Evolutionary conservation across 306 rosid species (phyloP).

Genomic region (Abrus pulchellus): DNA sequence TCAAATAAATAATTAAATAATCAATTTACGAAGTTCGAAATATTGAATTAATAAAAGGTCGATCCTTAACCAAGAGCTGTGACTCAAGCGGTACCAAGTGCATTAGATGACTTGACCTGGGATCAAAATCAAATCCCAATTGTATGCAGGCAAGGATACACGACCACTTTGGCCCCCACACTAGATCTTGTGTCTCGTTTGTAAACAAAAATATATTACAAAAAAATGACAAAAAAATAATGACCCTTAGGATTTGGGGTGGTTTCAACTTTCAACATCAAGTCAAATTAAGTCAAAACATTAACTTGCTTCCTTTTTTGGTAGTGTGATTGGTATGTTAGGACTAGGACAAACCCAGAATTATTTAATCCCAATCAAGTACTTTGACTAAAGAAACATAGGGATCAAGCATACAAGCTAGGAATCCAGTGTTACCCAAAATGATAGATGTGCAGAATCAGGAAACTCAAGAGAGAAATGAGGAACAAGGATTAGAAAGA

Average conservation of each 20-base stretch:
- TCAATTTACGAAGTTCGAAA: conserved; percentile 4
- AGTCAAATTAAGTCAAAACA: conserved; percentile 39
- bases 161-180: not conserved
- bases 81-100: not conserved
- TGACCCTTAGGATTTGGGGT: not conserved
- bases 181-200: conserved; percentile 22
- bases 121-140: not conserved
- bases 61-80: not conserved
- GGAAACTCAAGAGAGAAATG: not conserved
- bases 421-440: not conserved
- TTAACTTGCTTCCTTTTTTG: conserved; percentile 15
- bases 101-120: not conserved
- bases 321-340: not conserved
- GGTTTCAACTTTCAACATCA: conserved; percentile 19
- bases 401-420: not conserved
- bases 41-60: not conserved
- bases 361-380: not conserved
- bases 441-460: not conserved
- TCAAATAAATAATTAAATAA: not conserved
- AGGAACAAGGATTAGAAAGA: not conserved
- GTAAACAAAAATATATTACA: not conserved
- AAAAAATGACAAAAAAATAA: not conserved
- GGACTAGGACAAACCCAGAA: not conserved
- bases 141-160: not conserved
- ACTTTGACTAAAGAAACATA: not conserved